Conservation (phyloP, 2,329 filamentous ascomycete species). For the Phyllosticta citribraziliensis region DNA sequence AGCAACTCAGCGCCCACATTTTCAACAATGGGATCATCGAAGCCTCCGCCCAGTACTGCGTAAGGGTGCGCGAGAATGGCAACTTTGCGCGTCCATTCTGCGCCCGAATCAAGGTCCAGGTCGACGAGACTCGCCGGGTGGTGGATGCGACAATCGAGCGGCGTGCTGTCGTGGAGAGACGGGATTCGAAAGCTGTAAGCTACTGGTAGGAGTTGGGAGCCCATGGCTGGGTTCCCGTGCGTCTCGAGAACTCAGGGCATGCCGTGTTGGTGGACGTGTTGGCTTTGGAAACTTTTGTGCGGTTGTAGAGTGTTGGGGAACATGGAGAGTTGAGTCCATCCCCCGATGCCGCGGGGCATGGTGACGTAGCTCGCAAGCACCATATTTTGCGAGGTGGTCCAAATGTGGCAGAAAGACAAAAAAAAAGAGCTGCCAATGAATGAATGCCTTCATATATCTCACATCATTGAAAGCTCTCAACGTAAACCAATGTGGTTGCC, state of each 20-base stretch:
- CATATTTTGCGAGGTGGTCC: neutral
- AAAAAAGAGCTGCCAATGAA: no score
- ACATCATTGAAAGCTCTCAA: neutral
- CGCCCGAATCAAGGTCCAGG: neutral
- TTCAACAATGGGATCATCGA: slow-evolving; percentile 72
- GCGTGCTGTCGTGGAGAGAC: slow-evolving; percentile 67
- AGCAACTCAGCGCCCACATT: slow-evolving; percentile 54
- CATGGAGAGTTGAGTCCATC: neutral
- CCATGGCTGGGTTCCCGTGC: slow-evolving; percentile 6
- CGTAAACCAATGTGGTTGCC: neutral
- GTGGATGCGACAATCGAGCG: slow-evolving; percentile 75
- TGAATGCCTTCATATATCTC: no score
- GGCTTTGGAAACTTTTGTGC: neutral
- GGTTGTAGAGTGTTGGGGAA: neutral
- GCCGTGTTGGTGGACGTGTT: neutral
- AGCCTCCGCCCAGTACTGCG: slow-evolving; percentile 74
- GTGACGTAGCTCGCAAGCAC: neutral
- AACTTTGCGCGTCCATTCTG: neutral
- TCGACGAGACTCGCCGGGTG: neutral
- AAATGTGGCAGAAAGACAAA: no score
- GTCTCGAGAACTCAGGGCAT: neutral
- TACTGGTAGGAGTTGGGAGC: neutral
- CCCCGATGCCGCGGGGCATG: neutral
- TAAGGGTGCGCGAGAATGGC: slow-evolving; percentile 84
- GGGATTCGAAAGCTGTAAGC: slow-evolving; percentile 63